These are phyloP conservation scores for Saccharomyces kudriavzevii DNA, from an alignment of 805 yeast species.

Conservation along the genomic window DNA sequence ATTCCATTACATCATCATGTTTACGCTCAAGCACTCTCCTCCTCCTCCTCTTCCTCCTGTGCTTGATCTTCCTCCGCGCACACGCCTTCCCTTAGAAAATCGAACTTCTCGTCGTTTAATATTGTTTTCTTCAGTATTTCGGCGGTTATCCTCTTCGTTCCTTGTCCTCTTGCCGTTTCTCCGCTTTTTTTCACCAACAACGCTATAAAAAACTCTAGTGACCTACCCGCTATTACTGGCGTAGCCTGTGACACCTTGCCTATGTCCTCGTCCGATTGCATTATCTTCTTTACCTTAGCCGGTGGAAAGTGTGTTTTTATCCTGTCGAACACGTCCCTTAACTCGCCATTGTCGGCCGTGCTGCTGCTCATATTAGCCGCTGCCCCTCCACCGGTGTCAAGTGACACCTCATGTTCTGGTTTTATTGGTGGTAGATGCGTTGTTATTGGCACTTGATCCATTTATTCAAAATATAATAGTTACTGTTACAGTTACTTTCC, in stretches of 20 bases:
- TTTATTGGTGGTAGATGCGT: background rate
- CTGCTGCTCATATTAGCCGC: background rate
- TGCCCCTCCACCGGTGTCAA: background rate
- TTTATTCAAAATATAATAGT: background rate
- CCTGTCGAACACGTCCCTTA: constrained; percentile 25
- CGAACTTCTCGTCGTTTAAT: constrained; percentile 80
- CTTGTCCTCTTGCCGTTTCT: constrained; percentile 63
- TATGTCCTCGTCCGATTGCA: constrained; percentile 97
- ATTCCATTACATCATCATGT: background rate
- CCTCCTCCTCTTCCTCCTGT: constrained; percentile 4
- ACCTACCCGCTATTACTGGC: constrained; percentile 95
- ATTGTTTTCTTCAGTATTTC: constrained; percentile 80
- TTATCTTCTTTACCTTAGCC: constrained; percentile 88
- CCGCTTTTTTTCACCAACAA: constrained; percentile 80
- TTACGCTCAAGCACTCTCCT: background rate
- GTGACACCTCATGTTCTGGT: background rate
- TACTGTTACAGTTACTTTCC: background rate
- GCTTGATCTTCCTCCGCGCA: constrained; percentile 18
- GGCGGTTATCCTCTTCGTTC: constrained; percentile 74
- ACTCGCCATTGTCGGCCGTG: constrained; percentile 3
- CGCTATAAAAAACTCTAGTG: constrained; percentile 85
- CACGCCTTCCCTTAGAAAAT: constrained; percentile 66
- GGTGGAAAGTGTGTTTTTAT: constrained; percentile 83
- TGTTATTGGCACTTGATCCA: background rate
- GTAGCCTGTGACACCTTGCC: constrained; percentile 99